These are phyloP conservation scores for Cercospora brassicicola DNA, from an alignment of 2,329 filamentous ascomycete genomes.

Conservation along the genomic window DNA sequence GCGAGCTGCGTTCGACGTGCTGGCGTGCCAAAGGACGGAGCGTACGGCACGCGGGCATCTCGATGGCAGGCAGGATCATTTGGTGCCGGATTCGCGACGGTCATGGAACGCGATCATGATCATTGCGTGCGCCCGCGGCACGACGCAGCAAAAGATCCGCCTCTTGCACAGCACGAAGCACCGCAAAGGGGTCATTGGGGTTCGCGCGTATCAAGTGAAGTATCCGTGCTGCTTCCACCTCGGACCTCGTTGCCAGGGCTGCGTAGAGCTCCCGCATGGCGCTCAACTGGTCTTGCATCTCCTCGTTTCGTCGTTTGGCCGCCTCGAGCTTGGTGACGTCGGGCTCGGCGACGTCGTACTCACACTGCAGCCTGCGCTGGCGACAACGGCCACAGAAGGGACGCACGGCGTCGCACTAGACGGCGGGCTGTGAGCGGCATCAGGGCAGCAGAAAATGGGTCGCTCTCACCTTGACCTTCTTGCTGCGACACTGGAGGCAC, in stretches of 20 bases:
- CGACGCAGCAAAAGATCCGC: slow-evolving; percentile 13
- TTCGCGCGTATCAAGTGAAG: slow-evolving; percentile 8
- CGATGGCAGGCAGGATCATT: background rate
- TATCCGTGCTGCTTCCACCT: slow-evolving; percentile 9
- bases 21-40: background rate
- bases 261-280: slow-evolving; percentile 12
- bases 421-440: slow-evolving; percentile 1
- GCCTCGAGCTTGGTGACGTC: slow-evolving; percentile 12
- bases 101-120: background rate
- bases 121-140: slow-evolving; percentile 3
- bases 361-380: slow-evolving; percentile 7
- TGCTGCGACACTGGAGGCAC: slow-evolving; percentile 12
- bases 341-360: slow-evolving; percentile 11
- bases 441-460: background rate
- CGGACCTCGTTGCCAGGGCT: slow-evolving; percentile 1
- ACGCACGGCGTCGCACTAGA: slow-evolving; percentile 10
- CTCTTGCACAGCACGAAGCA: slow-evolving; percentile 14
- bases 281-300: slow-evolving; percentile 5
- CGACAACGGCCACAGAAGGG: slow-evolving; percentile 11
- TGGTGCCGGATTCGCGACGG: background rate
- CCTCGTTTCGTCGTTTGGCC: slow-evolving; percentile 8
- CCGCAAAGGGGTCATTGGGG: slow-evolving; percentile 10
- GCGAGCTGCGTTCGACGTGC: background rate
- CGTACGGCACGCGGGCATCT: background rate
- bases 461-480: slow-evolving; percentile 14